Base-by-base conservation (phyloP, 179 eudicot genomes). In the Pouteria campechiana region DNA sequence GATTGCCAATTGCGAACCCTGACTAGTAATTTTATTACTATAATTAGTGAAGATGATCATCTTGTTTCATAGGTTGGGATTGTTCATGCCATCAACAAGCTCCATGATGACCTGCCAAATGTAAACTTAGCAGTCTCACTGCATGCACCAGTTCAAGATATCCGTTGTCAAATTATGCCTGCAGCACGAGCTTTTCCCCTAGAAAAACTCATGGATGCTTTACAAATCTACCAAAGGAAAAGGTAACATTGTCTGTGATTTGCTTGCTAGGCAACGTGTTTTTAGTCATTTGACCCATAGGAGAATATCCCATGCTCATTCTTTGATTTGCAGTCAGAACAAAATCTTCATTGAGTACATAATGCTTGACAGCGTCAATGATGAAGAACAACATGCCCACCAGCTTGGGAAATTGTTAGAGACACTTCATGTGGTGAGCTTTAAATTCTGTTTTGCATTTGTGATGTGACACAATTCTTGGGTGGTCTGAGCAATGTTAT, bases 101-200 rank as follows among this genome's bases (percentile, higher is more conserved):
- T 90, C 41, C 87, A 82, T 0, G 3, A 22, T 5, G 98, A 90
- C 55, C 37, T 90, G 25, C 98, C 98, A 41, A 71, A 69, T 47
- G 33, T 82, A 39, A 90, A 90, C 63, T 68, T 90, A 45, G 98
- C 98, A 22, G 98, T 90, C 22, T 90, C 98, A 48, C 69, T 90
- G 36, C 98, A 90, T 67, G 98, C 98, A 45, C 98, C 98, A 12
- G 80, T 90, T 52, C 98, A 90, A 61, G 96, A 82, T 27, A 79
- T 90, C 40, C 96, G 98, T 31, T 90, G 96, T 65, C 87, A 82
- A 54, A 90, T 90, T 52, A 90, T 90, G 98, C 98, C 98, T 28
- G 94, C 96, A 6, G 98, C 98, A 27, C 65, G 96, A 60, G 98
- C 96, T 37, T 90, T 90, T 65, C 98, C 98, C 54, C 60, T 90